phyloP scores from a whole-genome alignment of 2,329 filamentous ascomycete genomes.

The Fusarium ramigenum region DNA sequence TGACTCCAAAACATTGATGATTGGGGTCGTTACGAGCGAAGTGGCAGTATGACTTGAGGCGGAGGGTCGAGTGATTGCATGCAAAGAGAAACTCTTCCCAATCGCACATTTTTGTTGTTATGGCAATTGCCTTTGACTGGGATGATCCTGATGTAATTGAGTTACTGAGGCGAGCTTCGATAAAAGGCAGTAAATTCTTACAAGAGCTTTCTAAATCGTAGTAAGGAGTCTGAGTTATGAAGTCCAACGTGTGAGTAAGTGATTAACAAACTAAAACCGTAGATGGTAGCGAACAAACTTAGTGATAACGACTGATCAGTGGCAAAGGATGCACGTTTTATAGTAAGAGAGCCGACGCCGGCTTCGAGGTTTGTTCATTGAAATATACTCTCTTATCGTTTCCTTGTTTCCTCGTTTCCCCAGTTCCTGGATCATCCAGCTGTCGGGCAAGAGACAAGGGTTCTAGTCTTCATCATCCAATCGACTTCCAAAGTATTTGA shows the following conservation, averaged over 20 bases:
- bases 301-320: background rate
- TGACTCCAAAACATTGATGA: constrained; percentile 75
- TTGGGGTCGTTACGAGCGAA: constrained; percentile 76
- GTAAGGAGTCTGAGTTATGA: background rate
- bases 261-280: background rate
- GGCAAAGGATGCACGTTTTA: constrained; percentile 14
- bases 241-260: background rate
- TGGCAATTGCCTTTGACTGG: background rate
- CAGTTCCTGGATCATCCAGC: constrained; percentile 2
- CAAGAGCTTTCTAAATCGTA: background rate
- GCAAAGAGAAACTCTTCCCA: constrained; percentile 74
- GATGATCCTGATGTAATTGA: background rate
- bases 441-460: background rate
- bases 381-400: background rate
- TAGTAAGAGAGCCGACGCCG: background rate
- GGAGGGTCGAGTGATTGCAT: constrained; percentile 69
- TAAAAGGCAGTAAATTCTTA: background rate
- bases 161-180: background rate
- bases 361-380: background rate
- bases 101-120: constrained; percentile 67
- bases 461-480: constrained; percentile 6
- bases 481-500: constrained; percentile 7
- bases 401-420: background rate
- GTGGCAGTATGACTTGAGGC: constrained; percentile 77
- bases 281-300: background rate